Evolutionary conservation across 208 protist species (phyloP).

Genomic region (Naegleria fowleri): DNA sequence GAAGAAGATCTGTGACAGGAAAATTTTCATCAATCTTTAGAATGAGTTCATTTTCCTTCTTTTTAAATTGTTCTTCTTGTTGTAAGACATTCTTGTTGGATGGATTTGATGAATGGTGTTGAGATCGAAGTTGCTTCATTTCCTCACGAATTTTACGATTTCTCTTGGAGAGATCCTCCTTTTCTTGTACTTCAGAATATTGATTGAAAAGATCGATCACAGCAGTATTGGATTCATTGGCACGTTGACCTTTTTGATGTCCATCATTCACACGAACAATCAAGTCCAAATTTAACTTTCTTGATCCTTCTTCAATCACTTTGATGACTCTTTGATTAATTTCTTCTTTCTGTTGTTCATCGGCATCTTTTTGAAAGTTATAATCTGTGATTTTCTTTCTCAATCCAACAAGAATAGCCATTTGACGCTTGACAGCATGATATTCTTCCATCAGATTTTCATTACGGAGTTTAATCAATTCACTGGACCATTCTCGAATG

Average conservation of each 20-base stretch:
- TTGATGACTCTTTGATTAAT: background rate
- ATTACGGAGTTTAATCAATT: constrained; percentile 17
- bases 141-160: constrained; percentile 7
- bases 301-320: constrained; percentile 25
- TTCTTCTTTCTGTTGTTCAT: constrained; percentile 22
- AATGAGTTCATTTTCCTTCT: background rate
- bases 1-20: background rate
- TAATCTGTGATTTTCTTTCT: constrained; percentile 23
- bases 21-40: background rate
- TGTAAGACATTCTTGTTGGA: background rate
- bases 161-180: background rate
- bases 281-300: constrained; percentile 28
- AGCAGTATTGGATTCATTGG: constrained; percentile 24
- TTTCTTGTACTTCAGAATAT: background rate
- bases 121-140: background rate
- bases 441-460: constrained; percentile 13
- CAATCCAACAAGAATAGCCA: constrained; percentile 20
- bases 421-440: constrained; percentile 1
- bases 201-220: constrained; percentile 24
- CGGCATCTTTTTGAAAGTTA: background rate
- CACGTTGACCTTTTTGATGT: constrained; percentile 14
- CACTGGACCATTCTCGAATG: constrained; percentile 25
- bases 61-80: background rate
- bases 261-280: constrained; percentile 24
- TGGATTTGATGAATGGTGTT: background rate